These are phyloP conservation scores for Collybia mongolica DNA, from an alignment of 768 basidiomycete genomes.

Conservation along the genomic window DNA sequence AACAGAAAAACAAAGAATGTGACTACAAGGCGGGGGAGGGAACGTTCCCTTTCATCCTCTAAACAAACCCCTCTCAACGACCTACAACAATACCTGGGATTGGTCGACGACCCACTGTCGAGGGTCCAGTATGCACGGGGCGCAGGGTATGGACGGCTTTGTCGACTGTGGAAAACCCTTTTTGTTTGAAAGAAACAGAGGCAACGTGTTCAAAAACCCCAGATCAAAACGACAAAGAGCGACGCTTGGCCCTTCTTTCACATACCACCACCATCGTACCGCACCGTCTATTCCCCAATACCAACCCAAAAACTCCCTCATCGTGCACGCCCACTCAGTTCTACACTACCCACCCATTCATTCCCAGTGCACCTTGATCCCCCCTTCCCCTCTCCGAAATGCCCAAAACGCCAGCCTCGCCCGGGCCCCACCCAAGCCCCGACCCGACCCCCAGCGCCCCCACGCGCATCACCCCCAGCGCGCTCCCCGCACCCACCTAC, in stretches of 20 bases:
- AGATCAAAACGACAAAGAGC: neutral
- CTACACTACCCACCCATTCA: neutral
- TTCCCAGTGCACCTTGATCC: neutral
- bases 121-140: neutral
- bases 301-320: neutral
- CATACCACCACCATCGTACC: neutral
- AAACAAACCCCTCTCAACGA: neutral
- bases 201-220: neutral
- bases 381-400: no score
- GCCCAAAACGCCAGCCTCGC: no score
- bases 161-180: neutral
- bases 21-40: neutral
- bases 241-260: neutral
- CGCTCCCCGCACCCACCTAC: slow-evolving; percentile 23
- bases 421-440: neutral
- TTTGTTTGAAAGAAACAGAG: neutral
- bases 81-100: neutral
- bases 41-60: neutral
- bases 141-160: neutral
- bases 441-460: neutral
- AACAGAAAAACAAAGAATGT: neutral
- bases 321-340: no score
- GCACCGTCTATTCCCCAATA: no score
- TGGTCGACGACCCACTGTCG: neutral
- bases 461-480: neutral